Conservation (phyloP, 306 rosid species). For the Prinsepia uniflora region DNA sequence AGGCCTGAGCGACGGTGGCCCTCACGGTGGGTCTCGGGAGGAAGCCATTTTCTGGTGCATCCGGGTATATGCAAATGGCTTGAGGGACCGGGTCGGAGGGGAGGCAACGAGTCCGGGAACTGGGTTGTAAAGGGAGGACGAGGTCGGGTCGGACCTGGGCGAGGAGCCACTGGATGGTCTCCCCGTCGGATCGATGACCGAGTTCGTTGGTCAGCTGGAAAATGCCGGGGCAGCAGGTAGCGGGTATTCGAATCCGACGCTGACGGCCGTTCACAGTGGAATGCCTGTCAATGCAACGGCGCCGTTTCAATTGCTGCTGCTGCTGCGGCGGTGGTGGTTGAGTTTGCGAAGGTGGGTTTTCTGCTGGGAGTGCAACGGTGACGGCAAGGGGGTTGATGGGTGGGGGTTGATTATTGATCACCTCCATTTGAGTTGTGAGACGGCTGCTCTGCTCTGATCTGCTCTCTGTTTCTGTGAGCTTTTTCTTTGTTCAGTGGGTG, state of each 20-base stretch:
- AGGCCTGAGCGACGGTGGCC: conserved; percentile 72
- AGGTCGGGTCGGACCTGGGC: conserved; percentile 27
- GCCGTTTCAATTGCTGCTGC: conserved; percentile 12
- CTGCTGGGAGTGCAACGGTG: not conserved
- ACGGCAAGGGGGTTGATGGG: not conserved
- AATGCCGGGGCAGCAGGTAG: conserved; percentile 24
- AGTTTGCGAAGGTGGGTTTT: not conserved
- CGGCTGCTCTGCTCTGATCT: no score
- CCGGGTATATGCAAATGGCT: not conserved
- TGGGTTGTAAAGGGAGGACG: not conserved
- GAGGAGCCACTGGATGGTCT: conserved; percentile 30
- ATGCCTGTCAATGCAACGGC: conserved; percentile 17
- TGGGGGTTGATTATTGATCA: not conserved
- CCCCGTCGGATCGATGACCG: conserved; percentile 25
- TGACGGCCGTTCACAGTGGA: conserved; percentile 23
- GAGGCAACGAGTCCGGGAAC: not conserved
- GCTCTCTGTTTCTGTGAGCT: not conserved
- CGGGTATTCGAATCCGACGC: conserved; percentile 25
- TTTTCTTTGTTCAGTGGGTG: not conserved
- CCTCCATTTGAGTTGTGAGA: conserved; percentile 5
- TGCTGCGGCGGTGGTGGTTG: not conserved
- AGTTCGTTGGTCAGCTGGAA: conserved; percentile 27
- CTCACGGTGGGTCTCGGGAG: conserved; percentile 57
- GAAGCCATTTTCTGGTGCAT: not conserved
- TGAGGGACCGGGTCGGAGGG: not conserved